Evolutionary conservation across 495 filamentous ascomycete genomes (phyloP).

Genomic region (Lasiosphaeria miniovina): DNA sequence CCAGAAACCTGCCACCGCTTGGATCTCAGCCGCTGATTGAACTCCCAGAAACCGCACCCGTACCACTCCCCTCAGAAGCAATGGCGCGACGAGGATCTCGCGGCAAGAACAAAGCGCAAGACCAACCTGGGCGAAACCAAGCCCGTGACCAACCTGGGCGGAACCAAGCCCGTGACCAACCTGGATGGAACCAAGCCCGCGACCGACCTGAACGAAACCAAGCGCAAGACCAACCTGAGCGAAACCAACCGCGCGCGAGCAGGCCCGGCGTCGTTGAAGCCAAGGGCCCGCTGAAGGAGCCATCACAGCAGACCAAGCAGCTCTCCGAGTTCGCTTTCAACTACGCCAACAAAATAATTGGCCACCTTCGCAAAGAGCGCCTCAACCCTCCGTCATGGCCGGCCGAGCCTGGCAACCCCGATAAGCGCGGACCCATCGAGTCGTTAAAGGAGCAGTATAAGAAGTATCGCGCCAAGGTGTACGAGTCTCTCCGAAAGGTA

Average conservation of each 20-base stretch:
- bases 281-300: conserved; percentile 13
- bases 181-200: too few species aligned
- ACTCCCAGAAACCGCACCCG: too few species aligned
- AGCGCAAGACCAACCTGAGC: conserved; percentile 4
- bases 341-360: conserved; percentile 39
- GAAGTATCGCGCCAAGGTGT: conserved; percentile 64
- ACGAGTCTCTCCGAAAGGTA: conserved; percentile 65
- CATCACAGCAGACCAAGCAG: conserved; percentile 25
- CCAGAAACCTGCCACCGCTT: too few species aligned
- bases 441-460: conserved; percentile 50
- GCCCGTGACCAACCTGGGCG: too few species aligned
- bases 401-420: conserved; percentile 36
- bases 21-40: too few species aligned
- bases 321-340: conserved; percentile 33
- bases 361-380: conserved; percentile 40
- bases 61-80: too few species aligned
- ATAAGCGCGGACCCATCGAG: conserved; percentile 41
- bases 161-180: too few species aligned
- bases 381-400: conserved; percentile 47
- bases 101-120: too few species aligned
- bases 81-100: too few species aligned
- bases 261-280: background rate
- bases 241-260: conserved; percentile 2
- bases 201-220: background rate
- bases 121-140: too few species aligned